These are phyloP conservation scores for Elongisporangium senticosum DNA, from an alignment of 352 stramenopile species.

Conservation along the genomic window DNA sequence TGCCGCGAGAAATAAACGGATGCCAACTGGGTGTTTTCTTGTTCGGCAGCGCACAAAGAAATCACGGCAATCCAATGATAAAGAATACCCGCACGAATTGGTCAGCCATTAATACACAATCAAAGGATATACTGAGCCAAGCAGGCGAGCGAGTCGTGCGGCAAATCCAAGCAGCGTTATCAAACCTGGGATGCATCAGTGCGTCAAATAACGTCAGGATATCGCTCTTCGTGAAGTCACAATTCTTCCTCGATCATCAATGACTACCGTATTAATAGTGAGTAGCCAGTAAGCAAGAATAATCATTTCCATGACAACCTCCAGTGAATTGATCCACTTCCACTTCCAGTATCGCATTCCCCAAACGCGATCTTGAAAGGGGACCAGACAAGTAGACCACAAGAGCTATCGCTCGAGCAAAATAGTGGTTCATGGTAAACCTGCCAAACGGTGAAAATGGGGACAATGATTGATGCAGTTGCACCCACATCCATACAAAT, in stretches of 20 bases:
- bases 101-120: constrained; percentile 4
- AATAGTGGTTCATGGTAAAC: constrained; percentile 15
- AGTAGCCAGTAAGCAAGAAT: constrained; percentile 39
- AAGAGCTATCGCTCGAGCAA: constrained; percentile 13
- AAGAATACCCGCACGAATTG: constrained; percentile 13
- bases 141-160: neutral
- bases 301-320: constrained; percentile 9
- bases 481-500: neutral
- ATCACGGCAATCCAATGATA: constrained; percentile 21
- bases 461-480: neutral
- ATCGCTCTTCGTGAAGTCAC: constrained; percentile 31
- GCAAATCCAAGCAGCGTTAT: constrained; percentile 1
- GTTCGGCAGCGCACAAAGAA: constrained; percentile 1
- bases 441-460: constrained; percentile 16
- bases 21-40: constrained; percentile 17
- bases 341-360: neutral
- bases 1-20: constrained; percentile 35
- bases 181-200: constrained; percentile 15
- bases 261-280: constrained; percentile 36
- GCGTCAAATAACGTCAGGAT: constrained; percentile 22
- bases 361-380: constrained; percentile 20
- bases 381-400: constrained; percentile 21
- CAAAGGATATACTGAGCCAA: neutral
- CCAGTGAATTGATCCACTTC: too few relatives aligned
- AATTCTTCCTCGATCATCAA: constrained; percentile 25